Conservation (phyloP, 2,329 filamentous ascomycete genomes). For the Aspergillus sergii region DNA sequence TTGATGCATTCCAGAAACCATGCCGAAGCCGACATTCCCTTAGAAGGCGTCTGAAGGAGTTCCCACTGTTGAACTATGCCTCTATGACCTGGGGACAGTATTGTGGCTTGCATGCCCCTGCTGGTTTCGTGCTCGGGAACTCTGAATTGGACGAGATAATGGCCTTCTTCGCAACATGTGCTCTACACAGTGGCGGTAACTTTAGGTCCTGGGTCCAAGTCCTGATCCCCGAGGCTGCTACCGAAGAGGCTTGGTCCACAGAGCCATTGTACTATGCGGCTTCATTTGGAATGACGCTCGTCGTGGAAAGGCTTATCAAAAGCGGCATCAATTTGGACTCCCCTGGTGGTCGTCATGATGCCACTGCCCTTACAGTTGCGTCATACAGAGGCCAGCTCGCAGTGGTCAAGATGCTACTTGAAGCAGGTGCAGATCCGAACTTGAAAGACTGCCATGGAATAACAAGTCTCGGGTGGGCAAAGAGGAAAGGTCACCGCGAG, state of each 20-base stretch:
- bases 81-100: not conserved
- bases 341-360: not conserved
- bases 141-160: not conserved
- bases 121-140: not conserved
- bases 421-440: not conserved
- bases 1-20: not conserved
- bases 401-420: not conserved
- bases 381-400: not conserved
- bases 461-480: not conserved
- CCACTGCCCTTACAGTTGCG: slow-evolving; percentile 10
- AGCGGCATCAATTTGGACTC: not conserved
- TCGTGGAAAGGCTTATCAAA: not conserved
- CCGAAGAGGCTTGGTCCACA: not conserved
- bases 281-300: not conserved
- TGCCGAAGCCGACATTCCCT: not conserved
- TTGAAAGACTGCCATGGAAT: not conserved
- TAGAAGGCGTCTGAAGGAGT: not conserved
- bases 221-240: not conserved
- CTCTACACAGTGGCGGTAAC: not conserved
- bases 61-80: not conserved
- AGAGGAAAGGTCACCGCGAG: not conserved
- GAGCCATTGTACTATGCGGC: not conserved
- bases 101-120: not conserved
- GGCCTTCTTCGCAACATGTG: not conserved
- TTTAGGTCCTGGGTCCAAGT: not conserved